phyloP scores from a whole-genome alignment of 83 land plant species.

The Diphasiastrum complanatum region DNA sequence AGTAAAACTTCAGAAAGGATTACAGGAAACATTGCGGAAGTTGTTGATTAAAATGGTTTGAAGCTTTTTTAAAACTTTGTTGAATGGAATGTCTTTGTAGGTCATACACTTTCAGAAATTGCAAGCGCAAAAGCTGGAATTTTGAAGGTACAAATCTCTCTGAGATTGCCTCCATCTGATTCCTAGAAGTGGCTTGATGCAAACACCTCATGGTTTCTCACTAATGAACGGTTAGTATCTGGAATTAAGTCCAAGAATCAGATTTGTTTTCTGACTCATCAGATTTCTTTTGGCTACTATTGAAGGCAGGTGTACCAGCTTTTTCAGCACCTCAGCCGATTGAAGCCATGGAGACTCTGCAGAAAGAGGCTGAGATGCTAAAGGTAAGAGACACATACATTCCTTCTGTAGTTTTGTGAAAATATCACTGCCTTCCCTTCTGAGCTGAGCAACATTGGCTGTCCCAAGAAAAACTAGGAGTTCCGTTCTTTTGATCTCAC shows the following conservation, averaged over 20 bases:
- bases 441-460: background rate
- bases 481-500: too few relatives aligned
- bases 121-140: constrained; percentile 98
- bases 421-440: background rate
- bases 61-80: too few relatives aligned
- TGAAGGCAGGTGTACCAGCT: constrained; percentile 79
- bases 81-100: too few relatives aligned
- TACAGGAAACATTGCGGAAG: too few relatives aligned
- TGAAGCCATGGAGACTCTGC: constrained; percentile 82
- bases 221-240: background rate
- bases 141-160: constrained; percentile 56
- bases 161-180: background rate
- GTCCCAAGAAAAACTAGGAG: too few relatives aligned
- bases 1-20: too few relatives aligned
- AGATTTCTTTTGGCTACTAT: background rate
- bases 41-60: too few relatives aligned
- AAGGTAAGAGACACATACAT: constrained; percentile 35
- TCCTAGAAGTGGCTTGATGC: background rate
- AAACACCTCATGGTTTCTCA: background rate
- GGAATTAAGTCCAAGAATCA: background rate
- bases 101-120: constrained; percentile 82
- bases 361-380: constrained; percentile 51
- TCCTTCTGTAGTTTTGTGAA: background rate
- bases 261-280: background rate
- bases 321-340: constrained; percentile 79